Conservation (phyloP, 176 grass and related monocot species). For the Oryza meyeriana region DNA sequence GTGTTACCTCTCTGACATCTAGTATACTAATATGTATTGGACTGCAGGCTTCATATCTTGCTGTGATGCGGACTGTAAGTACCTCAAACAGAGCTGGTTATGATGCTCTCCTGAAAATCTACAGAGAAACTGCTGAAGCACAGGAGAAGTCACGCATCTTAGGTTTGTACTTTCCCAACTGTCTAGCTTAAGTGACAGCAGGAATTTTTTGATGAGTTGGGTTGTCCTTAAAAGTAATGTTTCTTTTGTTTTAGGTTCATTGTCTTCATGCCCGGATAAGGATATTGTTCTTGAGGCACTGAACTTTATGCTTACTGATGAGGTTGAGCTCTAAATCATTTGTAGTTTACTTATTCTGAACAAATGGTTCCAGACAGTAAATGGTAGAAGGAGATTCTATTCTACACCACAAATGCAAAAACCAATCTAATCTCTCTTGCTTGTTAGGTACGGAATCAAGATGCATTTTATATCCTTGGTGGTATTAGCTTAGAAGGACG, state of each 20-base stretch:
- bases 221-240: constrained; percentile 15
- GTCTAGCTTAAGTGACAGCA: background rate
- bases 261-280: constrained; percentile 61
- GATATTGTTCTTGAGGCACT: constrained; percentile 72
- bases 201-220: background rate
- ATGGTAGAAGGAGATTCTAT: background rate
- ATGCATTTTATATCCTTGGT: constrained; percentile 66
- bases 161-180: constrained; percentile 39
- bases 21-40: constrained; percentile 30
- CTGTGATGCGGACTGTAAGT: constrained; percentile 65
- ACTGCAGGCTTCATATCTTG: constrained; percentile 81
- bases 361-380: background rate
- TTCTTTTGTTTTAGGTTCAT: constrained; percentile 43
- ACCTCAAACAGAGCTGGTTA: constrained; percentile 57
- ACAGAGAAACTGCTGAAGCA: constrained; percentile 61
- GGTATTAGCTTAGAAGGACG: constrained; percentile 70
- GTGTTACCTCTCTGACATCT: constrained; percentile 9
- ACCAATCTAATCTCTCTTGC: constrained; percentile 2
- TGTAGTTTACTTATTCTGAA: background rate
- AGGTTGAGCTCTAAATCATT: constrained; percentile 45
- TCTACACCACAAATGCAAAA: background rate
- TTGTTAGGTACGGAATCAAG: constrained; percentile 77
- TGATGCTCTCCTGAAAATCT: constrained; percentile 78
- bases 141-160: constrained; percentile 71
- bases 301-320: constrained; percentile 69